Evolutionary conservation across 2,329 filamentous ascomycete species (phyloP).

Genomic region (Colletotrichum chrysophilum): DNA sequence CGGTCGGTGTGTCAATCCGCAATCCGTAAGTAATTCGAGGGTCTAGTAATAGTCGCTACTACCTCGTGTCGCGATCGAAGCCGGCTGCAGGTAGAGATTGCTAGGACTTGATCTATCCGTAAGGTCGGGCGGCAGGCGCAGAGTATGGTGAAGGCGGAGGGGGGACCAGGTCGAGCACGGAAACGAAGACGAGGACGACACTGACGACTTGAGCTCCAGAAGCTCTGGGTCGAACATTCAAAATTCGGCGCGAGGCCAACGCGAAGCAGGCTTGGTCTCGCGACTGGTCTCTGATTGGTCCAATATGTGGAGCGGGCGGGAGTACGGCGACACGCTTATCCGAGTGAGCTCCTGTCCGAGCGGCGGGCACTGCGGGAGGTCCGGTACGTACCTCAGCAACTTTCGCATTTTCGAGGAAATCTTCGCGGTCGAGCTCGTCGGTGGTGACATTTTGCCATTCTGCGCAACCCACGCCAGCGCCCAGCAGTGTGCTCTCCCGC

Average conservation of each 20-base stretch:
- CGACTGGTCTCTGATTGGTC: conserved; percentile 21
- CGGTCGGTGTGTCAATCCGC: not conserved
- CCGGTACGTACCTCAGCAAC: not conserved
- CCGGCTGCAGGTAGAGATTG: not conserved
- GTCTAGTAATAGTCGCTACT: not conserved
- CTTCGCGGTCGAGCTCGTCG: not conserved
- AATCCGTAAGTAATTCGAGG: not conserved
- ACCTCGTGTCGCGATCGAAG: not conserved
- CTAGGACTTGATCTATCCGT: not conserved
- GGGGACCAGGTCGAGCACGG: not conserved
- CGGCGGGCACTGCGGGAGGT: not conserved
- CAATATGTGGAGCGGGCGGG: not conserved
- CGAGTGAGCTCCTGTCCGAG: not conserved
- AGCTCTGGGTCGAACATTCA: conserved; percentile 13
- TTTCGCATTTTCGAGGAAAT: not conserved
- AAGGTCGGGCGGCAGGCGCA: not conserved
- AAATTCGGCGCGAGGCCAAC: conserved; percentile 22
- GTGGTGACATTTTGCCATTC: not conserved
- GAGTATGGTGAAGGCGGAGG: not conserved
- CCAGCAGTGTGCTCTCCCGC: not conserved
- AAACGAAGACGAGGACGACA: not conserved
- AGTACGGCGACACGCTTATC: conserved; percentile 10
- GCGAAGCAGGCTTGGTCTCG: conserved; percentile 11
- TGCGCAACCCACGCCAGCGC: not conserved
- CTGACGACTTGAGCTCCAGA: not conserved